Evolutionary conservation across 768 basidiomycete genomes (phyloP), one percentile per base, ranked within the genome.

Genomic region (Tylopilus vinaceipallidus): DNA sequence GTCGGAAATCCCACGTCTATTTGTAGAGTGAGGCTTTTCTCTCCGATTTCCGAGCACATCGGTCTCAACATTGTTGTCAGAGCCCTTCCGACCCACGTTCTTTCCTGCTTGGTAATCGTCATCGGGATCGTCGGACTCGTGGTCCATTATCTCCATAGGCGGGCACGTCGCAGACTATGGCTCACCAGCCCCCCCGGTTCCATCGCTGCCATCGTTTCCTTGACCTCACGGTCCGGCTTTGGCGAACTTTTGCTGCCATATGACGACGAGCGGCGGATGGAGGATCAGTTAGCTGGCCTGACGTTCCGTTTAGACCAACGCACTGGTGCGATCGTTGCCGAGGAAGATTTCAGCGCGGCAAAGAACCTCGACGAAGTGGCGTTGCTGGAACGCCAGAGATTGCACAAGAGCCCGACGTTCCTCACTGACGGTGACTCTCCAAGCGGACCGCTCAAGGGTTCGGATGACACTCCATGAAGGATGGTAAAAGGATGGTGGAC

Each of bases 321-420:
- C 29, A 84, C 83, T 1, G 84, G 84, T 29, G 83, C 81, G 4
- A 79, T 86, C 39, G 60, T 86, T 11, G 82, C 79, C 0, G 79
- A 82, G 43, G 80, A 81, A 45, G 68, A 72, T 35, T 32, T 47
- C 16, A 45, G 39, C 0, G n/a, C 23, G 16, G 36, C 17, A 1
- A 53, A 55, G 6, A 4, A 7, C 19, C 2, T 41, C 9, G 63
- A 66, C 39, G 50, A 45, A 17, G 29, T 52, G 22, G 52, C 61
- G 2, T 35, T 67, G 13, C 42, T 68, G 10, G 45, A 41, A 9
- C 42, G 27, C 7, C 50, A 47, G 22, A 49, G 44, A 20, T 42
- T 37, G 5, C 57, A 61, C 22, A 22, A 12, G 6, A 38, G 9
- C 20, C 34, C 52, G 1, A 39, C 33, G n/a, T 38, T 36, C 19